Conservation (phyloP, 805 yeast genomes). For the Tetrapisispora namnaoensis region DNA sequence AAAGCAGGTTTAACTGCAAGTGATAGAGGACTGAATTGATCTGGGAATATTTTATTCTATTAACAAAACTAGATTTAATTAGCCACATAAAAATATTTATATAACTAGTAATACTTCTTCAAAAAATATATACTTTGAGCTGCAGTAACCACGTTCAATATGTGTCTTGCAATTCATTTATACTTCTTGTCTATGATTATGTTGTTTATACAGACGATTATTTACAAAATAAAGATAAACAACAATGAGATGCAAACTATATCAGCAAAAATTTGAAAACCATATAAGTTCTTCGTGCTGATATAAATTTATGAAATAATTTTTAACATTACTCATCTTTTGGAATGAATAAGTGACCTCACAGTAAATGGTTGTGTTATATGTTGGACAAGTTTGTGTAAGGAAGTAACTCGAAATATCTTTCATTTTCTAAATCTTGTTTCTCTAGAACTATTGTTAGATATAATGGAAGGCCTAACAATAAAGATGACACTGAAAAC, state of each 20-base stretch:
- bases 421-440: conserved; percentile 88
- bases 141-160: too few species aligned
- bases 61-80: too few species aligned
- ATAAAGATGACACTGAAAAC: conserved; percentile 67
- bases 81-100: too few species aligned
- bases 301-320: neutral
- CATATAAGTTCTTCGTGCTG: neutral
- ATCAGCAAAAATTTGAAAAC: neutral
- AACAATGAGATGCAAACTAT: neutral
- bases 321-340: neutral
- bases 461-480: conserved; percentile 87
- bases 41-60: neutral
- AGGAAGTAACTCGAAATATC: conserved; percentile 64
- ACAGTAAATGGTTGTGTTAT: neutral
- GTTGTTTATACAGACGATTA: neutral
- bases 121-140: neutral
- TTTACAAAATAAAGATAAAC: neutral
- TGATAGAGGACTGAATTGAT: neutral
- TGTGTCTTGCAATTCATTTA: too few species aligned
- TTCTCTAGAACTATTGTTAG: conserved; percentile 84
- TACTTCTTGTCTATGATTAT: too few species aligned
- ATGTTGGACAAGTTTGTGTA: neutral
- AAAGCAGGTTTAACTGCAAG: conserved; percentile 31
- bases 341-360: neutral
- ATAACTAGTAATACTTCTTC: too few species aligned